These are phyloP conservation scores for Epichloe sylvatica DNA, from an alignment of 2,329 filamentous ascomycete species.

Conservation along the genomic window DNA sequence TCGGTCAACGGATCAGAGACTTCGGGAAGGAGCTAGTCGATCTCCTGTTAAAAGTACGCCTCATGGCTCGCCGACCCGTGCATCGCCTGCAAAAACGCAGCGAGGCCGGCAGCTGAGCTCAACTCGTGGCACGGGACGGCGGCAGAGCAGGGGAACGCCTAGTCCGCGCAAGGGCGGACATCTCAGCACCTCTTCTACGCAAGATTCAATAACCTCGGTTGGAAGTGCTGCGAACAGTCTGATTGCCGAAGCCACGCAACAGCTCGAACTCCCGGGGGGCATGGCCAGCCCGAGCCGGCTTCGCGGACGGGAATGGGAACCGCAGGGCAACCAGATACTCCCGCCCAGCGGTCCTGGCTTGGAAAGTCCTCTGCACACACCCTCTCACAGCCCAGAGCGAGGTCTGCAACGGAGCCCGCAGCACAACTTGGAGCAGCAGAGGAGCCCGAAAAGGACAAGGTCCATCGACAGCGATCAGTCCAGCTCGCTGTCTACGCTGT, in stretches of 20 bases:
- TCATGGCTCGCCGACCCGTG: slow-evolving; percentile 8
- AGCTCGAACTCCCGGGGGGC: slow-evolving; percentile 25
- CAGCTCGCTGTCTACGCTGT: slow-evolving; percentile 42
- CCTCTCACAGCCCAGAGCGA: slow-evolving; percentile 10
- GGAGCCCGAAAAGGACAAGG: slow-evolving; percentile 10
- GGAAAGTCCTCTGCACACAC: slow-evolving; percentile 6
- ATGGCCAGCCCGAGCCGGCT: slow-evolving; percentile 31
- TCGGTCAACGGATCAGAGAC: slow-evolving; percentile 36
- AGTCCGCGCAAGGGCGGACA: slow-evolving; percentile 18
- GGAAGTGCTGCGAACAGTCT: slow-evolving; percentile 28
- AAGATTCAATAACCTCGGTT: slow-evolving; percentile 18
- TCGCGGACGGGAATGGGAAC: slow-evolving; percentile 16
- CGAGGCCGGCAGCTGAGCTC: slow-evolving; percentile 4
- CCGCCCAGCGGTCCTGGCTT: slow-evolving; percentile 4
- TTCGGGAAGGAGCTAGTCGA: slow-evolving; percentile 25
- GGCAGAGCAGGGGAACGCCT: slow-evolving; percentile 10
- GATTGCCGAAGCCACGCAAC: slow-evolving; percentile 21
- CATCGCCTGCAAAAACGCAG: slow-evolving; percentile 14
- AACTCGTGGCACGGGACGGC: slow-evolving; percentile 6
- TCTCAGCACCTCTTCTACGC: slow-evolving; percentile 9
- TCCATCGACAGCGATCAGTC: slow-evolving; percentile 32
- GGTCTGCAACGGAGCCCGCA: slow-evolving; percentile 10
- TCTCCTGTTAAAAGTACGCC: slow-evolving; percentile 17
- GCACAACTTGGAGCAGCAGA: slow-evolving; percentile 6
- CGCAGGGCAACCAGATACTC: slow-evolving; percentile 6